phyloP scores from a whole-genome alignment of 2,329 filamentous ascomycete species.

The Penicillium vulpinum region DNA sequence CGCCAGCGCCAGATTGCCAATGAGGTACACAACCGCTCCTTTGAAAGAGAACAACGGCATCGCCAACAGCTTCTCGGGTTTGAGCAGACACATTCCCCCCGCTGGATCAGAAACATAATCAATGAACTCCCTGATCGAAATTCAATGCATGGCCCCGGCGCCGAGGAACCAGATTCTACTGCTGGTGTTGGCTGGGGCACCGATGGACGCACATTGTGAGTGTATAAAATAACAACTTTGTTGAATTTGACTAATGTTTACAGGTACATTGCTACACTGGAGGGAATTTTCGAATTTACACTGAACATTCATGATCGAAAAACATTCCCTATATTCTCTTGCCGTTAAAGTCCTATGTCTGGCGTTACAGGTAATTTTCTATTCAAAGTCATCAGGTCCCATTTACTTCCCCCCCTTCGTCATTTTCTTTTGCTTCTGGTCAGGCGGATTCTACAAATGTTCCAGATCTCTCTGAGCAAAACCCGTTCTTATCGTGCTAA shows the following conservation, averaged over 20 bases:
- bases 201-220: conserved; percentile 50
- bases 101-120: conserved; percentile 41
- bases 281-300: conserved; percentile 51
- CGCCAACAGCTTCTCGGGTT: conserved; percentile 35
- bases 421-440: not conserved
- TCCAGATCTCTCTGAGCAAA: not conserved
- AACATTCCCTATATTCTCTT: conserved; percentile 47
- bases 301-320: conserved; percentile 50
- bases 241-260: conserved; percentile 1
- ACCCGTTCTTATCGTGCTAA: not conserved
- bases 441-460: not conserved
- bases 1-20: conserved; percentile 39
- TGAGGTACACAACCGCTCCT: conserved; percentile 34
- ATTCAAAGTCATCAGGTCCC: not conserved
- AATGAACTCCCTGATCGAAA: conserved; percentile 38
- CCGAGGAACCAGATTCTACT: conserved; percentile 44
- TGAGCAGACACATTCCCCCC: conserved; percentile 38
- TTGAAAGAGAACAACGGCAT: conserved; percentile 36
- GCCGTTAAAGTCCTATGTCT: conserved; percentile 35
- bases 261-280: conserved; percentile 51
- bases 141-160: conserved; percentile 31
- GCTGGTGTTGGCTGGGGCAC: conserved; percentile 51
- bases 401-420: not conserved
- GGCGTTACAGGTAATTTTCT: not conserved
- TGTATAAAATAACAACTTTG: conserved; percentile 21